phyloP scores from a whole-genome alignment of 176 grass and related monocot species.

The Typha latifolia region DNA sequence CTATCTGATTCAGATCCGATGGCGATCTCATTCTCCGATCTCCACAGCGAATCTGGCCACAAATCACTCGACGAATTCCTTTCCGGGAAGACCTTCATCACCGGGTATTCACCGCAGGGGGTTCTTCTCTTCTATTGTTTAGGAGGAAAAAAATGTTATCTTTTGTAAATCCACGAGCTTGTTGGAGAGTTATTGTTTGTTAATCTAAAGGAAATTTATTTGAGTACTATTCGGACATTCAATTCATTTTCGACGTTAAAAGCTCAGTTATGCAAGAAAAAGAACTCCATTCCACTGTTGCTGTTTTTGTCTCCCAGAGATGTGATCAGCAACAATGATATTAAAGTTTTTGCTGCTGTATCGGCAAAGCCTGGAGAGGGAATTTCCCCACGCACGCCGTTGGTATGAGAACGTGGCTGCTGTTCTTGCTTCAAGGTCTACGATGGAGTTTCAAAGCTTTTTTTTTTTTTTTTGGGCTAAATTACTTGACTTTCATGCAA shows the following conservation, averaged over 20 bases:
- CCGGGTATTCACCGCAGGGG: conserved; percentile 28
- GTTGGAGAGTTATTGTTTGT: background rate
- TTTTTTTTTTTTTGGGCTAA: background rate
- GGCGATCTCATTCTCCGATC: conserved; percentile 67
- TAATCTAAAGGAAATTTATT: background rate
- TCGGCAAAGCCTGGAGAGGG: conserved; percentile 47
- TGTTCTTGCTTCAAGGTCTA: conserved; percentile 53
- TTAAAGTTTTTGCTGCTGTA: conserved; percentile 65
- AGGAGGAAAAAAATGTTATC: background rate
- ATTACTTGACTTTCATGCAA: no score
- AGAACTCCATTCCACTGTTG: background rate
- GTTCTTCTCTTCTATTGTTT: background rate
- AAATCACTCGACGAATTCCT: conserved; percentile 63
- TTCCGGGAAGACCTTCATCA: conserved; percentile 63
- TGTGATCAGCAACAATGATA: conserved; percentile 66
- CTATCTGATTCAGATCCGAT: conserved; percentile 27
- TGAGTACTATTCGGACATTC: background rate
- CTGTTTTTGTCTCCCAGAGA: conserved; percentile 26
- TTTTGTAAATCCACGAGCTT: conserved; percentile 10
- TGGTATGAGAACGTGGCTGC: conserved; percentile 59
- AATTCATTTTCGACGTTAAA: background rate
- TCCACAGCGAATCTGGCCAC: conserved; percentile 58
- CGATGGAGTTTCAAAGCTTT: background rate
- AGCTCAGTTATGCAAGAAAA: no score
- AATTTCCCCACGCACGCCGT: conserved; percentile 50